Evolutionary conservation across 192 early-diverging fungal species (phyloP).

Genomic region (Funneliformis mosseae): DNA sequence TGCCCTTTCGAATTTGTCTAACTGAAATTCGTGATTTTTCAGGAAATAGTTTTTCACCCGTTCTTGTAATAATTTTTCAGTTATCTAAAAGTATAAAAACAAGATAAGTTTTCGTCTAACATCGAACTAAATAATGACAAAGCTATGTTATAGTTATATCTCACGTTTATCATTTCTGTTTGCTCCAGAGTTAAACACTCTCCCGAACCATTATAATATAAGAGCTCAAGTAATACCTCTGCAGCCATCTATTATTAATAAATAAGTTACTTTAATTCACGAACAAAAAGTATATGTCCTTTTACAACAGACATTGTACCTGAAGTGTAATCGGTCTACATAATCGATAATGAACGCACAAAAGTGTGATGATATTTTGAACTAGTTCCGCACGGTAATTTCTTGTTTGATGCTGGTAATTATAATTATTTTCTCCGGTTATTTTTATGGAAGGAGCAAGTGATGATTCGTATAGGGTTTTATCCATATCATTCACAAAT

Average conservation of each 20-base stretch:
- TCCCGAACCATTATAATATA: constrained; percentile 40
- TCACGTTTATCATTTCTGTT: constrained; percentile 25
- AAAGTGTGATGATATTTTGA: not conserved
- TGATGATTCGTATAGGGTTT: not conserved
- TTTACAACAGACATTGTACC: not conserved
- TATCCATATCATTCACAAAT: constrained; percentile 13
- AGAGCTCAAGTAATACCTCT: constrained; percentile 45
- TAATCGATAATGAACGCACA: constrained; percentile 7
- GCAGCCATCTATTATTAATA: constrained; percentile 43
- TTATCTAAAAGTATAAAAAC: constrained; percentile 36
- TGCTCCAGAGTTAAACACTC: constrained; percentile 8
- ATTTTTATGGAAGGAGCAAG: constrained; percentile 6
- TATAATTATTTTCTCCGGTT: not conserved
- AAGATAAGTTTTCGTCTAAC: constrained; percentile 30
- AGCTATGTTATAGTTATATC: constrained; percentile 34
- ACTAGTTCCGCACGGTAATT: constrained; percentile 6
- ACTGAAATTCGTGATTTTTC: constrained; percentile 26
- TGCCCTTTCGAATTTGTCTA: constrained; percentile 36
- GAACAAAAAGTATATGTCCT: not conserved
- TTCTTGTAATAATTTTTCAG: constrained; percentile 19
- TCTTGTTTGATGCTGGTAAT: not conserved
- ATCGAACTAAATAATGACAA: constrained; percentile 33
- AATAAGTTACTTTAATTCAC: constrained; percentile 31
- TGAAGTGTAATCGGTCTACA: constrained; percentile 24
- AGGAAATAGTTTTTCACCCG: not conserved